Base-by-base conservation (phyloP, 768 basidiomycete genomes). In the Austroboletus eburneus region DNA sequence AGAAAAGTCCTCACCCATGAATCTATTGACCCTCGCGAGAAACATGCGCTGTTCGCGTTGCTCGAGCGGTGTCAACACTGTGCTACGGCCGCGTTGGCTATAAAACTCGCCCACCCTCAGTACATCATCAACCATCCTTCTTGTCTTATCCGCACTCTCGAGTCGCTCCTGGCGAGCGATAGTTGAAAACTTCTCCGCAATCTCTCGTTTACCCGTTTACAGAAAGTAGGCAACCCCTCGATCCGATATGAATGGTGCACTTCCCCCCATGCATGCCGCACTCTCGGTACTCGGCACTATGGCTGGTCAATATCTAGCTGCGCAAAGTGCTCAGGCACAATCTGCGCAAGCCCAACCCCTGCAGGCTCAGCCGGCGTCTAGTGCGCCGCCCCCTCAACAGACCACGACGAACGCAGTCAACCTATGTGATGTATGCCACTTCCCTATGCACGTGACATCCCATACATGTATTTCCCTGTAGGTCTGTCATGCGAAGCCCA, bases 401-500 rank as follows among this genome's bases (percentile, higher is more conserved):
- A 24, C 59, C 39, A 54, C 62, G 42, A 50, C 43, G 37, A 59
- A 50, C 39, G 53, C 66, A 38, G 64, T 67, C 13, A 68, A 58
- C 39, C 63, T 79, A 30, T 83, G 81, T 63, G 73, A 80, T 54
- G 80, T 83, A 56, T 45, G 73, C 64, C 12, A 20, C 39, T 20
- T 14, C 22, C 23, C 37, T 49, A 39, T 8, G 41, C 48, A 33
- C 50, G 34, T 41, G 35, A 40, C 18, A 23, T 16, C 27, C 38
- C 29, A 40, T 17, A 43, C 21, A 32, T 14, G 13, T 14, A 54
- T 20, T 23, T 34, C 25, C 39, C 33, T 48, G 18, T 41, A 83
- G 82, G 67, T 71, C 34, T 85, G 82, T 57, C 75, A 78, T 47
- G 51, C 67, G 27, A 73, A 76, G 40, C 79, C 80, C 20, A 83